Evolutionary conservation across 2,329 filamentous ascomycete genomes (phyloP).

Genomic region (Talaromyces sp.): DNA sequence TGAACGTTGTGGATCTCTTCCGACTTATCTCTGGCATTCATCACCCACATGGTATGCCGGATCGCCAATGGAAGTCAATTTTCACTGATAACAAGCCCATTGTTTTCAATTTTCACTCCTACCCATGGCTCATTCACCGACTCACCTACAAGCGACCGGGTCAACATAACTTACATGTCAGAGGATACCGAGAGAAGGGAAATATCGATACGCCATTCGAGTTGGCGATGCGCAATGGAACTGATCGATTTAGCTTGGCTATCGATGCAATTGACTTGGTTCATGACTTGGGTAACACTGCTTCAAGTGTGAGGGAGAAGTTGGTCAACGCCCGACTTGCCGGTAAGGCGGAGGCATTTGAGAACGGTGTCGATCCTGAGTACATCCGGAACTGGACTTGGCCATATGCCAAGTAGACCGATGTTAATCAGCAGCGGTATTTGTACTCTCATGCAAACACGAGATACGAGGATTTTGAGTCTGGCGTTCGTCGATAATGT

Average conservation of each 20-base stretch:
- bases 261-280: conserved; percentile 76
- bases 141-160: conserved; percentile 75
- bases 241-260: conserved; percentile 75
- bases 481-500: not conserved
- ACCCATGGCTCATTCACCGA: conserved; percentile 78
- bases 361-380: conserved; percentile 70
- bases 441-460: not conserved
- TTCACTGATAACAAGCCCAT: conserved; percentile 74
- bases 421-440: not conserved
- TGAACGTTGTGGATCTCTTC: conserved; percentile 81
- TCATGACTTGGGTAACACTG: conserved; percentile 64
- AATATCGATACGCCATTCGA: conserved; percentile 82
- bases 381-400: conserved; percentile 69
- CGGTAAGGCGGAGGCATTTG: conserved; percentile 66
- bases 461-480: not conserved
- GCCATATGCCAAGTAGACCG: conserved; percentile 46
- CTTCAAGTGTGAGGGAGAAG: conserved; percentile 63
- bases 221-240: conserved; percentile 75
- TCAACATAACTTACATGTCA: conserved; percentile 69
- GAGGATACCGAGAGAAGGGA: conserved; percentile 79
- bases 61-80: conserved; percentile 66
- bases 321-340: conserved; percentile 67
- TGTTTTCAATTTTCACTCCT: conserved; percentile 84
- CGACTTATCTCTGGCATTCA: conserved; percentile 71
- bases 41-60: conserved; percentile 72